These are phyloP conservation scores for Xylaria sp. DNA, from an alignment of 2,329 filamentous ascomycete genomes.

Conservation along the genomic window DNA sequence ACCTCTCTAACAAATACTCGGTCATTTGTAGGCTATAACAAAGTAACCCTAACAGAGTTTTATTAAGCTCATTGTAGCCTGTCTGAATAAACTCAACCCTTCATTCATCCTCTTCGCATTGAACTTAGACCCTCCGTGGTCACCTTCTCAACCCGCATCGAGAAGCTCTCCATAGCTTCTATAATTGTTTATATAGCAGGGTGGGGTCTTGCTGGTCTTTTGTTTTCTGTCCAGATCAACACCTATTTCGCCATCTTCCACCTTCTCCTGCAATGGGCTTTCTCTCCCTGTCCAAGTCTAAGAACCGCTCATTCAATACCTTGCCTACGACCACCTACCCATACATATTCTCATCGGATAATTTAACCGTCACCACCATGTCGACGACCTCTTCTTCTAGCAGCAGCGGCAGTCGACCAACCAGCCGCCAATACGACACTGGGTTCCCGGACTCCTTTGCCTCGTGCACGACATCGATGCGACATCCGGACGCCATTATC, in stretches of 20 bases:
- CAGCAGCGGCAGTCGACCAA: slow-evolving; percentile 36
- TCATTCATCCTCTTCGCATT: neutral
- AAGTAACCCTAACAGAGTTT: neutral
- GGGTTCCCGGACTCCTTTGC: slow-evolving; percentile 45
- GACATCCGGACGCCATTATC: slow-evolving; percentile 66
- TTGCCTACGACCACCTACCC: slow-evolving; percentile 10
- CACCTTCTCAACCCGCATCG: neutral
- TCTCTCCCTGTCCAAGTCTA: slow-evolving; percentile 26
- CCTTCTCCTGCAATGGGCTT: slow-evolving; percentile 9
- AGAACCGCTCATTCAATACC: slow-evolving; percentile 24
- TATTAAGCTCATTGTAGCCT: slow-evolving; percentile 5
- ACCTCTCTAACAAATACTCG: neutral
- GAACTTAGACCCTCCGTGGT: neutral
- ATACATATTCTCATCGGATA: slow-evolving; percentile 25
- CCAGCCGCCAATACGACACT: slow-evolving; percentile 41
- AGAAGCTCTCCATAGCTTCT: slow-evolving; percentile 7
- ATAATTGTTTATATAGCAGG: neutral
- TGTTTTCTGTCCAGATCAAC: neutral
- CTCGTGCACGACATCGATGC: slow-evolving; percentile 62
- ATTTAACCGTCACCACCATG: slow-evolving; percentile 33
- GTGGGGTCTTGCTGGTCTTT: slow-evolving; percentile 14
- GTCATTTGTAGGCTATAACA: neutral
- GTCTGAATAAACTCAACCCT: neutral
- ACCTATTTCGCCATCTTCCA: neutral
- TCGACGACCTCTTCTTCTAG: slow-evolving; percentile 36